phyloP scores from a whole-genome alignment of 441 rosid genomes.

The Populus hybrid region DNA sequence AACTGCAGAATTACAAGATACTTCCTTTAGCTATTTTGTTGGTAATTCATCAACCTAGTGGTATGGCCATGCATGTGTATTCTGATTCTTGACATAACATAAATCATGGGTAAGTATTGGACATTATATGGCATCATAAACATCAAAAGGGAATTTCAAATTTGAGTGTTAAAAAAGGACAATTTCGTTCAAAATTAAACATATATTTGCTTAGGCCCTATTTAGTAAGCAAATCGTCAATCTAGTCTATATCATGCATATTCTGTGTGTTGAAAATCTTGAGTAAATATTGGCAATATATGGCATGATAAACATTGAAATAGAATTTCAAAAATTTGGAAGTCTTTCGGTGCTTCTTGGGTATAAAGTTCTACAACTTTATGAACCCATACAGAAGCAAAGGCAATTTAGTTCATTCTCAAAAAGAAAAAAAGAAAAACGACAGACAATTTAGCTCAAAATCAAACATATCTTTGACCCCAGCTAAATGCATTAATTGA shows the following conservation, averaged over 20 bases:
- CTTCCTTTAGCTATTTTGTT: neutral
- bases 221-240: neutral
- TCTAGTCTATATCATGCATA: neutral
- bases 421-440: neutral
- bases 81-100: neutral
- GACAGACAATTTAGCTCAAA: neutral
- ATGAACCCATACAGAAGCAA: neutral
- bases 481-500: constrained; percentile 2
- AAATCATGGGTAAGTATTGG: neutral
- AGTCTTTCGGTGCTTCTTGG: neutral
- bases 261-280: neutral
- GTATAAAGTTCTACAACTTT: constrained; percentile 1
- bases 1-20: neutral
- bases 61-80: neutral
- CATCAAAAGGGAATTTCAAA: neutral
- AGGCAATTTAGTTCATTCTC: neutral
- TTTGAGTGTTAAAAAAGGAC: neutral
- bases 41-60: neutral
- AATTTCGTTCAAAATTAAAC: neutral
- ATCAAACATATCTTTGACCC: neutral
- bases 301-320: neutral
- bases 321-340: neutral
- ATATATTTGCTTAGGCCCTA: neutral
- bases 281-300: neutral
- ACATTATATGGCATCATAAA: neutral